phyloP scores from a whole-genome alignment of 352 stramenopile genomes.

The Discostella stelligera region DNA sequence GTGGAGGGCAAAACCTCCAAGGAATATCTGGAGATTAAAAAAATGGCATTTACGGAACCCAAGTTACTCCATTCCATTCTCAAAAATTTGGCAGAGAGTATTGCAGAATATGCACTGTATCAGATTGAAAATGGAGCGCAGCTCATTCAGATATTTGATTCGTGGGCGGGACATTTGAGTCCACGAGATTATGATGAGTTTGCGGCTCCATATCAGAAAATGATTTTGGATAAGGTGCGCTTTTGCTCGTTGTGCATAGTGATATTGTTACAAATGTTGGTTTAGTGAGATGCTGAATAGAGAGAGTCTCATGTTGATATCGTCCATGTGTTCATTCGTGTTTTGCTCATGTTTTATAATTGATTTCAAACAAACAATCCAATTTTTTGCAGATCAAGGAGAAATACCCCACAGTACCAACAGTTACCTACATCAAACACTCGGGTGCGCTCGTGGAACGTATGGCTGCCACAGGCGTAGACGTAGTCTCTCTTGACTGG shows the following conservation, averaged over 20 bases:
- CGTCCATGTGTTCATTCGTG: constrained; percentile 15
- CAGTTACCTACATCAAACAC: constrained; percentile 88
- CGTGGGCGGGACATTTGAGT: constrained; percentile 86
- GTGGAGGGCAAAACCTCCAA: constrained; percentile 85
- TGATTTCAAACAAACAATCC: constrained; percentile 6
- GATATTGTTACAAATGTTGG: too few relatives aligned
- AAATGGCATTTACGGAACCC: constrained; percentile 85
- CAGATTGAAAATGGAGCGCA: constrained; percentile 86
- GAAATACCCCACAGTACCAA: constrained; percentile 82
- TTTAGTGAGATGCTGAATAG: background rate
- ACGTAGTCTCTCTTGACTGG: constrained; percentile 87
- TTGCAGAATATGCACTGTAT: constrained; percentile 86
- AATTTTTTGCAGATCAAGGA: constrained; percentile 80
- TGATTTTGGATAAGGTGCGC: constrained; percentile 77
- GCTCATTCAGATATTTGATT: constrained; percentile 90
- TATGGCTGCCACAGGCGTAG: constrained; percentile 84
- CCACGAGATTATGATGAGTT: constrained; percentile 86
- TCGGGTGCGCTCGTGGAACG: constrained; percentile 84
- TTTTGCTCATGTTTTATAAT: constrained; percentile 1
- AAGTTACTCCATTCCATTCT: constrained; percentile 86
- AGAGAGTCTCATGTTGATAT: too few relatives aligned
- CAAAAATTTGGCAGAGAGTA: constrained; percentile 82
- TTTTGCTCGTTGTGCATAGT: constrained; percentile 7
- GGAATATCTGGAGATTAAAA: constrained; percentile 88
- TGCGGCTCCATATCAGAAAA: constrained; percentile 86